Conservation (phyloP, 331 rosid genomes). For the Ulmus americana region DNA sequence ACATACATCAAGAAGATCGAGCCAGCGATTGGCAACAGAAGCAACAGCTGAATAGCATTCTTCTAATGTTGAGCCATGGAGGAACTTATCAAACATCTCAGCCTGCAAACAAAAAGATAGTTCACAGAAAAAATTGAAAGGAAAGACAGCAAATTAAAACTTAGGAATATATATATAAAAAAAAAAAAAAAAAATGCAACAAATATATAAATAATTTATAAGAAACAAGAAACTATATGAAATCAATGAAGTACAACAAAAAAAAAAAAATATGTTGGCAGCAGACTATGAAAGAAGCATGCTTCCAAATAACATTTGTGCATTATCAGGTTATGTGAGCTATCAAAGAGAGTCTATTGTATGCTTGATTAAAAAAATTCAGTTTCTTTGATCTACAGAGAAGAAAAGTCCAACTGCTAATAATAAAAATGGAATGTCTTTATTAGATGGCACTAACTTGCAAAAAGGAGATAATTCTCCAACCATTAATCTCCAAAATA, state of each 20-base stretch:
- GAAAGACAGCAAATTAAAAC: too few relatives aligned
- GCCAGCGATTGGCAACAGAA: constrained; percentile 86
- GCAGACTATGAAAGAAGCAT: too few relatives aligned
- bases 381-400: background rate
- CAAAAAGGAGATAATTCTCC: background rate
- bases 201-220: background rate
- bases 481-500: background rate
- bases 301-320: too few relatives aligned
- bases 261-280: too few relatives aligned
- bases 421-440: background rate
- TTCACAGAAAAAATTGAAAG: too few relatives aligned
- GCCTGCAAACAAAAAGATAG: constrained; percentile 50
- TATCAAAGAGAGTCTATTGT: background rate
- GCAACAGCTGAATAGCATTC: constrained; percentile 91
- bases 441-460: background rate
- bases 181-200: too few relatives aligned
- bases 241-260: too few relatives aligned
- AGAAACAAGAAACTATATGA: background rate
- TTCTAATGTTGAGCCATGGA: constrained; percentile 80
- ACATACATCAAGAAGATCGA: constrained; percentile 96
- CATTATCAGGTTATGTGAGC: background rate
- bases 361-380: background rate
- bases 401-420: background rate
- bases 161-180: background rate
- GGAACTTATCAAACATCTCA: constrained; percentile 91